A percentile compares a stretch with the other conserved stretches of the same genome.
These are phyloP conservation scores for Boletellus sp. DNA, from an alignment of 768 basidiomycete species.

Conservation along the genomic window DNA sequence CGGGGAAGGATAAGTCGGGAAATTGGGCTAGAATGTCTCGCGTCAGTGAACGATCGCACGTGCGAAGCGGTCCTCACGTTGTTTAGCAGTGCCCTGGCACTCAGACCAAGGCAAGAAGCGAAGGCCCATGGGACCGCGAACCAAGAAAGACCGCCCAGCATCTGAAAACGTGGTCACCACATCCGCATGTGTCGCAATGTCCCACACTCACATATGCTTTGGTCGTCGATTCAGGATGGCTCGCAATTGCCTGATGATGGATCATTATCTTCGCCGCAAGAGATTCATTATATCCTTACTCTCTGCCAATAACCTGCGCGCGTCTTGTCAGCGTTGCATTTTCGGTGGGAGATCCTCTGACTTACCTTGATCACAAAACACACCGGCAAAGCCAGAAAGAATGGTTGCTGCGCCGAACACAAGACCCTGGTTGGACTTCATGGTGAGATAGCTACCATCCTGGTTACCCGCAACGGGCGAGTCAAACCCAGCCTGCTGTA, in stretches of 20 bases:
- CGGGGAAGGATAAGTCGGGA: conserved; percentile 51
- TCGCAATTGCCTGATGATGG: conserved; percentile 43
- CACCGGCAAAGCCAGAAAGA: conserved; percentile 42
- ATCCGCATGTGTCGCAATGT: background rate
- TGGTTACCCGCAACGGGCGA: conserved; percentile 47
- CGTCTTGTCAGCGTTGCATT: background rate
- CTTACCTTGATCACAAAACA: conserved; percentile 50
- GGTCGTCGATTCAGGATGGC: conserved; percentile 47
- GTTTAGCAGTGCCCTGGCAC: conserved; percentile 35
- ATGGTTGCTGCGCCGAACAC: conserved; percentile 40
- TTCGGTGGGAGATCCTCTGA: background rate
- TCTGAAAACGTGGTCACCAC: conserved; percentile 24
- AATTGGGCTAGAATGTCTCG: conserved; percentile 37
- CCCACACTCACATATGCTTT: conserved; percentile 42
- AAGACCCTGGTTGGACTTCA: conserved; percentile 48
- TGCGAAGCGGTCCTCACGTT: conserved; percentile 19
- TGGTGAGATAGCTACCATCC: conserved; percentile 52
- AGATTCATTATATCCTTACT: conserved; percentile 17
- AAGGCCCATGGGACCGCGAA: conserved; percentile 53
- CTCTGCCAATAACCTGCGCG: conserved; percentile 51
- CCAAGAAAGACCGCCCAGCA: conserved; percentile 58
- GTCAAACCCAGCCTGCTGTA: conserved; percentile 42
- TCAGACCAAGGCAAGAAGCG: conserved; percentile 45
- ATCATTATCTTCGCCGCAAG: background rate
- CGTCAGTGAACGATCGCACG: background rate